Conservation (phyloP, 345 rosid genomes). For the Trapa incisa region DNA sequence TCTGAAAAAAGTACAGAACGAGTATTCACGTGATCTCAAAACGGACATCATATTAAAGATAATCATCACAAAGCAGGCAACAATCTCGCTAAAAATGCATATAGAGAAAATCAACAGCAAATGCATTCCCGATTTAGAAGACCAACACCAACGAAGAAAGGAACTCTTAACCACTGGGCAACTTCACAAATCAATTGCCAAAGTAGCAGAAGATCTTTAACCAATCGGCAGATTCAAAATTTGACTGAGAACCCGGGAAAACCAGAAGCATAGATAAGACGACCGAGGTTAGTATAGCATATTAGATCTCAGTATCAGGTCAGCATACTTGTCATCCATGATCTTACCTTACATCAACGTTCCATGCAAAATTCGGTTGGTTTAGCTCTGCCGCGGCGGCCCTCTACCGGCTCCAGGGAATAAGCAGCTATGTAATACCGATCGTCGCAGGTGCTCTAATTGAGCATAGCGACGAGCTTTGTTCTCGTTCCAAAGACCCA, state of each 20-base stretch:
- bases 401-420: not conserved
- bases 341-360: not conserved
- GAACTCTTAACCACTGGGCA: not conserved
- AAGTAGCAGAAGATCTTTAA: not conserved
- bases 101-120: not conserved
- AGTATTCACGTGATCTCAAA: not conserved
- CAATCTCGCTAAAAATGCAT: not conserved
- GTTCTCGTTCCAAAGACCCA: not conserved
- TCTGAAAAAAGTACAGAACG: not conserved
- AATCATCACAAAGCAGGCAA: not conserved
- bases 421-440: not conserved
- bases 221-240: not conserved
- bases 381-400: too few species aligned
- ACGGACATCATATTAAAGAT: not conserved
- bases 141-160: not conserved
- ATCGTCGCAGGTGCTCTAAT: not conserved
- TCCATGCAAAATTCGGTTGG: not conserved
- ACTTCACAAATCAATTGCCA: not conserved
- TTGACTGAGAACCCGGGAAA: not conserved
- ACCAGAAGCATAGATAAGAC: not conserved
- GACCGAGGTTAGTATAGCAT: not conserved
- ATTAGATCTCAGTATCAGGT: not conserved
- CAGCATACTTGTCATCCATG: not conserved
- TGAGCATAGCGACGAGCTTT: constrained; percentile 1
- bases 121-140: not conserved